Evolutionary conservation across 345 rosid species (phyloP), one percentile per base, ranked within the genome.

Genomic region (Eucalyptus pumila): DNA sequence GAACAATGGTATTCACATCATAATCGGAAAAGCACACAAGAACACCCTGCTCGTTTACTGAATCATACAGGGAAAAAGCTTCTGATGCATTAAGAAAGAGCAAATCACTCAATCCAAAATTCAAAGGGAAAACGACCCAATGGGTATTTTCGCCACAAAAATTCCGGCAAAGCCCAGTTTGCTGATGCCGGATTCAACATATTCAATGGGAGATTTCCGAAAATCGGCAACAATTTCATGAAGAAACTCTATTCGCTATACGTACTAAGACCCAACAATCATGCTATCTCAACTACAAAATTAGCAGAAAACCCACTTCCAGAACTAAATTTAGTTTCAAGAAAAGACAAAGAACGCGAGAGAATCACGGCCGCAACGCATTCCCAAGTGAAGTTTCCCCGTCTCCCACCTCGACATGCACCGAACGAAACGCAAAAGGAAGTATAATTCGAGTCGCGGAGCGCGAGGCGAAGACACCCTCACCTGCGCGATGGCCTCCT

Each of bases 401-500:
- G 16, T 40, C 44, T 37, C 42, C 85, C 44, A 40, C 47, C 85
- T 40, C 30, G 14, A 40, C 85, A 76, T 12, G 47, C 85, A 76
- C 24, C 47, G 13, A 89, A 48, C 48, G 45, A 16, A 42, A 45
- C 32, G 15, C 42, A 47, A 52, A 27, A 37, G n/a, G 27, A 14
- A 17, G 26, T 12, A 42, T 2, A 37, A 49, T n/a, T 72, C 37
- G 48, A 67, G 87, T 17, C 8, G 17, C 23, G 45, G 24, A 40
- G 23, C n/a, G 27, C 48, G 13, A 32, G 87, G 13, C 40, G 86
- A 45, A 69, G 60, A 81, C 37, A 86, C n/a, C 62, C 86, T 87
- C 88, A 97, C 99, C 99, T 96, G 98, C 1, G 97, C 94, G 91
- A 97, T 91, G 67, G 97, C 95, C 87, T 94, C 94, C 89, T 94